Evolutionary conservation across 768 basidiomycete species (phyloP).

Genomic region (Paxillus rubicundulus): DNA sequence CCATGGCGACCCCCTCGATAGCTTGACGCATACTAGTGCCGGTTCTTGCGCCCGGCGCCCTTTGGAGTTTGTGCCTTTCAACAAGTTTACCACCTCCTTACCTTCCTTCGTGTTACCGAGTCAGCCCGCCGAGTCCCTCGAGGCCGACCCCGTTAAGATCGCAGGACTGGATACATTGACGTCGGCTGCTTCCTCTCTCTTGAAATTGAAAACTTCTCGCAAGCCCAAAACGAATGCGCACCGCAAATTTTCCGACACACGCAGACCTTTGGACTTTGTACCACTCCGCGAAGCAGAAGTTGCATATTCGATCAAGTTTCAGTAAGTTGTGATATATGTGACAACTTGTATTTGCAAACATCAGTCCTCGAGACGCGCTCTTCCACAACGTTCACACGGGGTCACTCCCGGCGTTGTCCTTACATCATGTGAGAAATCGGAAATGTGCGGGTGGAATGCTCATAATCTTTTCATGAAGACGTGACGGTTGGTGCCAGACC

Average conservation of each 20-base stretch:
- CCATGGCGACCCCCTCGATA: slow-evolving; percentile 22
- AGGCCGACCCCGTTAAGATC: background rate
- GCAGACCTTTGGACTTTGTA: slow-evolving; percentile 22
- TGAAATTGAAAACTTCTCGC: background rate
- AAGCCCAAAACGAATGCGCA: slow-evolving; percentile 2
- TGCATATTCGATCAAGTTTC: slow-evolving; percentile 26
- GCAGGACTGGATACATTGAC: background rate
- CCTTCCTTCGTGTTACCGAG: background rate
- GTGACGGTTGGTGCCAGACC: background rate
- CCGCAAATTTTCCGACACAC: background rate
- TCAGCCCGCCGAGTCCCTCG: background rate
- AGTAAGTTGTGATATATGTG: slow-evolving; percentile 13
- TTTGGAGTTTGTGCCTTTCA: slow-evolving; percentile 26
- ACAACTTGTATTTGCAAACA: background rate
- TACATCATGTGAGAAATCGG: too few relatives aligned
- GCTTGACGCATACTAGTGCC: slow-evolving; percentile 9
- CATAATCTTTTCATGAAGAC: background rate
- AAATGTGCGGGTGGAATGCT: background rate
- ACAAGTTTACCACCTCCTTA: slow-evolving; percentile 16
- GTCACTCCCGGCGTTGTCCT: too few relatives aligned
- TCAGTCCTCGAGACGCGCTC: slow-evolving; percentile 5
- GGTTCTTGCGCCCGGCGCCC: slow-evolving; percentile 19
- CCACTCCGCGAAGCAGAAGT: slow-evolving; percentile 28
- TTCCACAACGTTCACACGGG: background rate
- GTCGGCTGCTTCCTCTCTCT: background rate